Evolutionary conservation across 192 early-diverging fungal species (phyloP), one percentile per base, ranked within the genome.

Genomic region (Helicostylum pulchrum): DNA sequence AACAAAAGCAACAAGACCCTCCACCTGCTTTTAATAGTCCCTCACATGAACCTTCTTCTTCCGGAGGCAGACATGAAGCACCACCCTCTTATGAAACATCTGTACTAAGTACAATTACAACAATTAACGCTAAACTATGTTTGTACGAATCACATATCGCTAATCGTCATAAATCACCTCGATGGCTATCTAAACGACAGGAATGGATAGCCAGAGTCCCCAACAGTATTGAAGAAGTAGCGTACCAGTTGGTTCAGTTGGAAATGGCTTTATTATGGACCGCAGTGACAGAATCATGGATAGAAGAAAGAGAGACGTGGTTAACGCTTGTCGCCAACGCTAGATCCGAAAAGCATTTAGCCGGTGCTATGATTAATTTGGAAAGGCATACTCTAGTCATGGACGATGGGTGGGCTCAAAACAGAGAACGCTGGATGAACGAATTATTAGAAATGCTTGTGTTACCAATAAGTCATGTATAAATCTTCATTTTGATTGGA

Each of bases 221-320:
- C 2, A 34, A 43, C 10, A 75, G 47, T 21, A 65, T 68, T n/a
- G 73, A 75, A 48, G 67, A 75, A 32, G 56, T 75, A 7, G 73
- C 73, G 0, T 70, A 62, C 53, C 73, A 75, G 20, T 47, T 75
- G 4, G 64, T 75, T 15, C 61, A 75, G 36, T 39, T 75, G 36
- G 73, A 75, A 53, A 75, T 70, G 67, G 73, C 66, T n/a, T 34
- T 75, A 19, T 45, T 69, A 6, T 75, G 68, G 67, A 65, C 73
- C 0, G 67, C 73, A 0, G 67, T 75, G 12, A 51, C 73, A 19
- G 67, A 75, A 51, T 21, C 67, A 1, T 75, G 73, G 73, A 59
- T 65, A 30, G 49, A 75, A 9, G 73, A 69, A 52, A 53, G 73
- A 4, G 73, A 75, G 42, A 66, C 73, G n/a, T 75, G 68, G 68